Evolutionary conservation across 2,329 filamentous ascomycete species (phyloP), one percentile per base, ranked within the genome.

Genomic region (Trichoderma polysporum): DNA sequence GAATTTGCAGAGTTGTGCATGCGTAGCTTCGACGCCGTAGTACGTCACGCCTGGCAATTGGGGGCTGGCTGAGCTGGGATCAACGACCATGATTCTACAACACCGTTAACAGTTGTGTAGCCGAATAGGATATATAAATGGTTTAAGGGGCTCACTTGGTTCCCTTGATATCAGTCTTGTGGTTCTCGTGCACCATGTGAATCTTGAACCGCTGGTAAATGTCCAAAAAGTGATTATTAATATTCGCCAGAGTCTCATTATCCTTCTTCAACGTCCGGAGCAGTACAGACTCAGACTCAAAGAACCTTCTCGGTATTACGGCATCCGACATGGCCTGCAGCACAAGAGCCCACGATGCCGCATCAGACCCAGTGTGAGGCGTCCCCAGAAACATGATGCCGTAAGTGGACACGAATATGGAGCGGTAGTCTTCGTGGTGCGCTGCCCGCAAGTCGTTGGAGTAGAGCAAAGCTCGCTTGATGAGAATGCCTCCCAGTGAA

Each of bases 351-450:
- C 90, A 92, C 71, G 86, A 84, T 1, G 90, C 90, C 2, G 89
- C 78, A 69, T 89, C 88, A 1, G 90, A 88, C 9, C 90, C 91
- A 19, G 84, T 86, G 75, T 93, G 91, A 7, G 91, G 91, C 15
- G 91, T 94, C 15, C 91, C 91, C 31, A 94, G 82, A 75, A 94
- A 94, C 37, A 93, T 82, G 66, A 93, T 86, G 27, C 88, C 91
- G 73, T 89, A 93, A 0, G 91, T 93, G 1, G 90, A 92, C 10
- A 92, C 84, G 71, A 86, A 92, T 61, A 93, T 86, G 12, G 89
- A 89, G 22, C 90, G 85, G 39, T 88, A 83, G 65, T 90, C 84
- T 68, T 91, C 86, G 41, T 88, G 85, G 70, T 87, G 83, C 66
- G 85, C 83, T 47, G 83, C 83, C 8, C 81, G 82, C 13, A 91